phyloP scores from a whole-genome alignment of 2,329 filamentous ascomycete genomes.

The Ophiostoma perfectum region DNA sequence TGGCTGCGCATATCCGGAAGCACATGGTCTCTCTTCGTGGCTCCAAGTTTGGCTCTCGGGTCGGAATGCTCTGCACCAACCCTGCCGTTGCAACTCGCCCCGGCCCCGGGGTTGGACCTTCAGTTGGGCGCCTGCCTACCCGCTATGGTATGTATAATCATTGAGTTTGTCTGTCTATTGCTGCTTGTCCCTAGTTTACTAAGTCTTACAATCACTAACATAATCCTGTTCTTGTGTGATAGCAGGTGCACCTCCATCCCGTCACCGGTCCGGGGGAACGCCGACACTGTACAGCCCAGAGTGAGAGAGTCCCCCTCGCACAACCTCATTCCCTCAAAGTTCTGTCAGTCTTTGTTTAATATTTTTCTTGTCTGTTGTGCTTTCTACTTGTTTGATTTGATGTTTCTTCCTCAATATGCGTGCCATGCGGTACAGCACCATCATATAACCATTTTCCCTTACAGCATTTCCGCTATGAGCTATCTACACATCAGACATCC shows the following conservation, averaged over 20 bases:
- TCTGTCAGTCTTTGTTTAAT: not conserved
- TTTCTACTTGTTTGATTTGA: not conserved
- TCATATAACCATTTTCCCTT: not conserved
- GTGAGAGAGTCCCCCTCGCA: not conserved
- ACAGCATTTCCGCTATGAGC: constrained; percentile 36
- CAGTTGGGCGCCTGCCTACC: constrained; percentile 56
- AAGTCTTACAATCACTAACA: not conserved
- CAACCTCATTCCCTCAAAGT: not conserved
- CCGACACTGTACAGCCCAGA: constrained; percentile 18
- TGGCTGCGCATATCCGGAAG: constrained; percentile 91
- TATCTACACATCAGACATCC: constrained; percentile 38
- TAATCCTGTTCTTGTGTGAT: not conserved
- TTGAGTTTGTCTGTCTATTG: not conserved
- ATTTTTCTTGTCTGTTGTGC: not conserved
- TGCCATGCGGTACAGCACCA: constrained; percentile 1
- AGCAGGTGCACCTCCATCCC: constrained; percentile 19
- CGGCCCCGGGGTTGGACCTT: constrained; percentile 70
- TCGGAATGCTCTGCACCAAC: constrained; percentile 98
- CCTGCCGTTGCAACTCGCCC: constrained; percentile 83
- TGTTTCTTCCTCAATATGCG: not conserved
- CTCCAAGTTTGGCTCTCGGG: constrained; percentile 96
- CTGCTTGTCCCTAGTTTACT: not conserved
- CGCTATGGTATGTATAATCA: constrained; percentile 47
- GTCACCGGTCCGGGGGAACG: constrained; percentile 18
- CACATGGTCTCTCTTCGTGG: constrained; percentile 99